Evolutionary conservation across 805 yeast species (phyloP), one percentile per base, ranked within the genome.

Genomic region (Wickerhamomyces alni): DNA sequence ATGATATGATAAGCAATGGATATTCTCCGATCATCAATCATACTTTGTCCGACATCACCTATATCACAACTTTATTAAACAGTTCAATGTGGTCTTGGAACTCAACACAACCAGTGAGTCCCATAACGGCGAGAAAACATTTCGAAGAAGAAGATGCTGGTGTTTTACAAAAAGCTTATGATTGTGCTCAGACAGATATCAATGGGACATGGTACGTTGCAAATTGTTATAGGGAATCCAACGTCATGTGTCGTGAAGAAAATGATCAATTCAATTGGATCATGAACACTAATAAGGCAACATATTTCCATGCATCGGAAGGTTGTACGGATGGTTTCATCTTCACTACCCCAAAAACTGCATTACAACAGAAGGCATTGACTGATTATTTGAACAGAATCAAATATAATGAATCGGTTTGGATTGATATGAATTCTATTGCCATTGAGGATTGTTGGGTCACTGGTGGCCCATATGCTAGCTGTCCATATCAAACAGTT

Each of bases 361-460:
- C 85, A 2, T 40, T 70, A 3, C 72, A 78, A 37, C 74, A 75
- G 40, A 43, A 37, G 3, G 46, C 48, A 13, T 47, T 69, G 16
- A 41, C 44, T 1, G 31, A 39, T 3, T 32, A 41, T 3, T 30
- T 66, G 19, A 47, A 50, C 0, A 30, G 39, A 0, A 43, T 50
- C 3, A 56, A 61, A 13, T 44, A 52, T 2, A 48, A 44, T 13
- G 59, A 48, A 12, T 74, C 75, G 0, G 64, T 77, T 0, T 89
- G 97, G 97, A 74, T 87, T 4, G 87, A 87, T 60, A 50, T 87
- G 46, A 89, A 91, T 55, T 86, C 89, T 15, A 69, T 91, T 17
- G 74, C 86, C 1, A 77, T 80, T 17, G 62, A 71, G 3, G 74
- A 77, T 39, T 89, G 98, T 54, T 91, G 93, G 89, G 88, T 88